These are phyloP conservation scores for Mycena alexandri DNA, from an alignment of 768 basidiomycete species.

Conservation along the genomic window DNA sequence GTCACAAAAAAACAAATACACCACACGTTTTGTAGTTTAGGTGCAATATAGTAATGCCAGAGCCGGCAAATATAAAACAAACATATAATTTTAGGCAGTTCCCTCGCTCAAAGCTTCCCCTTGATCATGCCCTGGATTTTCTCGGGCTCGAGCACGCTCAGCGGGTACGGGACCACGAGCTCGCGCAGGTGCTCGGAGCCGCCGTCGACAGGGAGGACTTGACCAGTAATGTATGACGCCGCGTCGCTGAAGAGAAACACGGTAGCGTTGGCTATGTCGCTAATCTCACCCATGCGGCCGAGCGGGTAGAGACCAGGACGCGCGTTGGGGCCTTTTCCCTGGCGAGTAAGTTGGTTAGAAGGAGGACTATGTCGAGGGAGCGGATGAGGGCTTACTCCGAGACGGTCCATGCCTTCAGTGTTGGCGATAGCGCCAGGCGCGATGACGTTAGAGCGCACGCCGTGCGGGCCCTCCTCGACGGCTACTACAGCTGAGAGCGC, in stretches of 20 bases:
- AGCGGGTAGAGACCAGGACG: conserved; percentile 47
- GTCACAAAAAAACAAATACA: too few relatives aligned
- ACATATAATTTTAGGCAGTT: neutral
- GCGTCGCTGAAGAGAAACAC: conserved; percentile 89
- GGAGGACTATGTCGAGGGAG: neutral
- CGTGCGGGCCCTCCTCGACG: conserved; percentile 94
- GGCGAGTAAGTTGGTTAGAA: neutral
- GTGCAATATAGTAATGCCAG: too few relatives aligned
- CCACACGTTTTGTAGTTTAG: too few relatives aligned
- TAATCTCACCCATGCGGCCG: conserved; percentile 69
- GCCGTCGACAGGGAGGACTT: conserved; percentile 80
- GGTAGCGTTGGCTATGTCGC: conserved; percentile 78
- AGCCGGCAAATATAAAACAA: too few relatives aligned
- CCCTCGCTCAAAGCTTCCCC: conserved; percentile 54
- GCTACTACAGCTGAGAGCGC: conserved; percentile 89
- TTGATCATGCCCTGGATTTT: conserved; percentile 65
- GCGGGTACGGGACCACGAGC: conserved; percentile 69
- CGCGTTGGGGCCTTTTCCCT: conserved; percentile 37
- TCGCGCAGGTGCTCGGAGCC: conserved; percentile 67
- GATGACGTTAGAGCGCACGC: conserved; percentile 92
- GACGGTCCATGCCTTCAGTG: conserved; percentile 82
- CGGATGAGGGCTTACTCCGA: conserved; percentile 47
- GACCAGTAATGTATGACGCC: conserved; percentile 82
- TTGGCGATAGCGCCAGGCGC: conserved; percentile 85
- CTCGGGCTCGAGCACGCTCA: conserved; percentile 70